Evolutionary conservation across 2,329 filamentous ascomycete genomes (phyloP).

Genomic region (Leptodontidium sp.): DNA sequence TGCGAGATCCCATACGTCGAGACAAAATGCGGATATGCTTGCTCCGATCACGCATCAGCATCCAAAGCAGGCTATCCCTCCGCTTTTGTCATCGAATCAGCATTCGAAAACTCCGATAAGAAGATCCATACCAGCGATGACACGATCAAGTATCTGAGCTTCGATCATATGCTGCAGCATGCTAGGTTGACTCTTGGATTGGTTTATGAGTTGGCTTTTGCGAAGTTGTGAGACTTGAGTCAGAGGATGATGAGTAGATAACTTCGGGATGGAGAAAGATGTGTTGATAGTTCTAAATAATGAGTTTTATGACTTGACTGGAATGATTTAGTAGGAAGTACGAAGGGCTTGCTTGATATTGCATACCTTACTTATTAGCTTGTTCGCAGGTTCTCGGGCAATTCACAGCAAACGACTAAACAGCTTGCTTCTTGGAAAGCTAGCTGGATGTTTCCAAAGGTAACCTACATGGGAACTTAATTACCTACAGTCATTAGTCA

Average conservation of each 20-base stretch:
- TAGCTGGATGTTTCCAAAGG: no score
- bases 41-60: constrained; percentile 77
- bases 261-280: not conserved
- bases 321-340: no score
- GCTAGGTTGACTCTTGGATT: constrained; percentile 84
- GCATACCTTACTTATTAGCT: no score
- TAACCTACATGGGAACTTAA: no score
- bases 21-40: constrained; percentile 90
- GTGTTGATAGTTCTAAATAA: not conserved
- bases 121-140: constrained; percentile 78
- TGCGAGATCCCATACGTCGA: constrained; percentile 87
- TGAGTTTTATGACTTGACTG: not conserved
- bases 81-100: constrained; percentile 79
- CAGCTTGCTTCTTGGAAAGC: no score
- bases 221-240: constrained; percentile 52
- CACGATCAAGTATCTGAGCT: constrained; percentile 75
- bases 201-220: constrained; percentile 84
- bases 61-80: constrained; percentile 78
- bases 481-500: no score
- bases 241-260: not conserved
- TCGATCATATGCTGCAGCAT: constrained; percentile 93
- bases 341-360: no score
- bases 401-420: not conserved
- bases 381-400: no score
- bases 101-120: constrained; percentile 71